Base-by-base conservation (phyloP, 768 basidiomycete species). In the Hypholoma fasciculare region DNA sequence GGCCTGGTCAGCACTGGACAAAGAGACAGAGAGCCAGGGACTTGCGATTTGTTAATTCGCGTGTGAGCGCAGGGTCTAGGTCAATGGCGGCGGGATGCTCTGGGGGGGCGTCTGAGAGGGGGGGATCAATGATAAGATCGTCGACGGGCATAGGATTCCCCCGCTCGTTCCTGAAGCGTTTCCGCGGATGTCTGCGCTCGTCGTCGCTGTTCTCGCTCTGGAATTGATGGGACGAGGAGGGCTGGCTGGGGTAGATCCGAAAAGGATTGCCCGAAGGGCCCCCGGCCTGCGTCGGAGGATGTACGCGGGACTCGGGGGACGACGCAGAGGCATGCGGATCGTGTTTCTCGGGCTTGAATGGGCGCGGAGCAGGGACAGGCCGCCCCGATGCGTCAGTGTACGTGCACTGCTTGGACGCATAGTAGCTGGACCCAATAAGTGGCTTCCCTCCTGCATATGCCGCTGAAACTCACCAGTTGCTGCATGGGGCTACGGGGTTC, bases 341-440 rank as follows among this genome's bases (percentile, higher is more conserved):
- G 40, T 67, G 68, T 56, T 71, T 62, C 56, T 82, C 82, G 52
- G 77, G 70, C 63, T 78, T 82, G 65, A 78, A 75, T 8, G 74
- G 78, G 59, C 82, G 74, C 54, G 79, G 91, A 62, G 91, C 89
- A 40, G 90, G 88, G 11, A 93, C 92, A n/a, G 85, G 79, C 47
- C 88, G 86, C 37, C 91, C 92, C 19, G 86, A 81, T 20, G 89
- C 78, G 61, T 93, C 90, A 9, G 89, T 92, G 70, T 93, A 93
- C 1, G 87, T 84, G 71, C 91, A 93, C 34, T 82, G 75, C 71
- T 92, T 92, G 62, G 87, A 88, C 58, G 91, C 90, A 69, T 87
- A 93, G 69, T 85, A 91, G 65, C 90, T 92, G 67, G 30, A 49
- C 49, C 38, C 58, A 56, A 67, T 57, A 59, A 47, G 57, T 49